These are phyloP conservation scores for Shiraia bambusicola DNA, from an alignment of 2,329 filamentous ascomycete species.

Conservation along the genomic window DNA sequence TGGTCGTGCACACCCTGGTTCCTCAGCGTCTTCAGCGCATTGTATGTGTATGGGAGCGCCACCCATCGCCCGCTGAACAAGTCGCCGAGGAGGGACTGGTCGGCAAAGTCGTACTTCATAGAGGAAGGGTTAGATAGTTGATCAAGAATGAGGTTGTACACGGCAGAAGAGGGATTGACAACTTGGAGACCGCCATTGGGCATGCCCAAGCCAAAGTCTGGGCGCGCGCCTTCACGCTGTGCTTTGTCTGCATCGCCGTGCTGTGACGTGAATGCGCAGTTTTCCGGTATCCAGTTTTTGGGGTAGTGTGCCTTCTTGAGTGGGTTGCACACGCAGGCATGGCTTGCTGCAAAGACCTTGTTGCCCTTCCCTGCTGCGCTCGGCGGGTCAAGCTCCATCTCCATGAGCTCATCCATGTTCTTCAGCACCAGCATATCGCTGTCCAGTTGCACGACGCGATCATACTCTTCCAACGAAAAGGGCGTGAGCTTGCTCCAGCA, in stretches of 20 bases:
- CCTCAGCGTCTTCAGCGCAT: slow-evolving; percentile 62
- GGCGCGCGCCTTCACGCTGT: slow-evolving; percentile 53
- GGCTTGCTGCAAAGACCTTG: slow-evolving; percentile 77
- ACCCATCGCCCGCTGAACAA: slow-evolving; percentile 61
- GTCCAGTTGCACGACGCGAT: slow-evolving; percentile 79
- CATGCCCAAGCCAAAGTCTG: slow-evolving; percentile 57
- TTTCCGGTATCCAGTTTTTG: slow-evolving; percentile 63
- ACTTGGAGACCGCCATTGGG: slow-evolving; percentile 64
- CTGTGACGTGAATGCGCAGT: slow-evolving; percentile 64
- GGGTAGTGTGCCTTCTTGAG: slow-evolving; percentile 78
- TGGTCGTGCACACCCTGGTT: slow-evolving; percentile 57
- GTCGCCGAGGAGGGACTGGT: slow-evolving; percentile 61
- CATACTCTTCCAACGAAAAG: slow-evolving; percentile 75
- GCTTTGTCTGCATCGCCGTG: slow-evolving; percentile 54
- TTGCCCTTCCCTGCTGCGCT: slow-evolving; percentile 55
- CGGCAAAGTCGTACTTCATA: slow-evolving; percentile 60
- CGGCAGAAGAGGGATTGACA: slow-evolving; percentile 57
- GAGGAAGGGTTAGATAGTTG: slow-evolving; percentile 50
- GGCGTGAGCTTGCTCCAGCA: slow-evolving; percentile 86
- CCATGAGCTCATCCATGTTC: slow-evolving; percentile 94
- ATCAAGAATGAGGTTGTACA: slow-evolving; percentile 55
- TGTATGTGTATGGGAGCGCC: slow-evolving; percentile 61
- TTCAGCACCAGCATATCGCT: slow-evolving; percentile 80
- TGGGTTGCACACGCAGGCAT: slow-evolving; percentile 86
- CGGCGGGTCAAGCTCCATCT: slow-evolving; percentile 68